phyloP scores from a whole-genome alignment of 179 eudicot species.

The Amaranthus tricolor region DNA sequence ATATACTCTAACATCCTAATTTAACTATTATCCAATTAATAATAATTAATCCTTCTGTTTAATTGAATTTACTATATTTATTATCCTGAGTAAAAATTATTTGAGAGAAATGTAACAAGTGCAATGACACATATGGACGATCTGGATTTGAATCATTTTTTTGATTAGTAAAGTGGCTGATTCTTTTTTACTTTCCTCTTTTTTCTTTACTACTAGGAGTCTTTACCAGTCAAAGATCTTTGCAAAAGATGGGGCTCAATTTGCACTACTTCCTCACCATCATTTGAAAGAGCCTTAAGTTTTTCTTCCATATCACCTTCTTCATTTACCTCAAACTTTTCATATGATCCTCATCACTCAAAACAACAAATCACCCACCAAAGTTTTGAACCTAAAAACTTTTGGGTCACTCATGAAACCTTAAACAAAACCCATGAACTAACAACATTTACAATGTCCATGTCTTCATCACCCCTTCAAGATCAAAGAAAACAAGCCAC shows the following conservation, averaged over 20 bases:
- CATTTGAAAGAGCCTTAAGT: slow-evolving; percentile 44
- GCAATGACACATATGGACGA: too few relatives aligned
- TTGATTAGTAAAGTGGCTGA: slow-evolving; percentile 22
- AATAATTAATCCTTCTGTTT: too few relatives aligned
- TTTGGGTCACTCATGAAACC: slow-evolving; percentile 17
- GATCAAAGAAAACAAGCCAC: slow-evolving; percentile 11
- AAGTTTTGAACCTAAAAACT: slow-evolving; percentile 31
- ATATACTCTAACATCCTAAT: too few relatives aligned
- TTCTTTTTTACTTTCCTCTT: slow-evolving; percentile 8
- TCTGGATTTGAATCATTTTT: not conserved
- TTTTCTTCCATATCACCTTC: slow-evolving; percentile 45
- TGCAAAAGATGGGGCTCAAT: slow-evolving; percentile 55
- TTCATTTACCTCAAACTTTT: slow-evolving; percentile 34
- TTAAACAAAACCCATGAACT: slow-evolving; percentile 15
- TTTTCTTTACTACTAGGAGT: slow-evolving; percentile 33
- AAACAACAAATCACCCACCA: slow-evolving; percentile 21
- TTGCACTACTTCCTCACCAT: slow-evolving; percentile 35
- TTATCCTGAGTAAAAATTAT: too few relatives aligned
- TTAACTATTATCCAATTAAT: slow-evolving; percentile 1
- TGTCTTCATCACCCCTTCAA: slow-evolving; percentile 17
- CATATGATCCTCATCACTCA: slow-evolving; percentile 35
- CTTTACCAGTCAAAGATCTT: slow-evolving; percentile 39
- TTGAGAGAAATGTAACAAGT: too few relatives aligned
- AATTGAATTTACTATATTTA: too few relatives aligned
- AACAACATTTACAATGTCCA: slow-evolving; percentile 22